Evolutionary conservation across 1,284 basidiomycete genomes (phyloP).

Genomic region (Apiotrichum veenhuisii): DNA sequence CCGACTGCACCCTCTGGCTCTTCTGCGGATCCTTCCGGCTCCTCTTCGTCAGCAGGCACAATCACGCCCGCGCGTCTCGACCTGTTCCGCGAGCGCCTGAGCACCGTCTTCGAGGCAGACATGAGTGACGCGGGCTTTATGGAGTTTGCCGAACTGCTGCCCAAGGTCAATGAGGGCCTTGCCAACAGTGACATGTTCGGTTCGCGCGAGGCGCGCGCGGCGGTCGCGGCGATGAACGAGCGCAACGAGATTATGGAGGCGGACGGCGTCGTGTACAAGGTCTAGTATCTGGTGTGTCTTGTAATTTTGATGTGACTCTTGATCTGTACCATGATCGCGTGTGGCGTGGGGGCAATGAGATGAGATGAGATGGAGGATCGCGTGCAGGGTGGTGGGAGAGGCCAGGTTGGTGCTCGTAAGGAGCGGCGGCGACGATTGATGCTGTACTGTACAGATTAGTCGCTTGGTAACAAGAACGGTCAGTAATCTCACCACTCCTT

Average conservation of each 20-base stretch:
- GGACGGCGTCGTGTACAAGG: conserved; percentile 62
- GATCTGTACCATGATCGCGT: too few relatives aligned
- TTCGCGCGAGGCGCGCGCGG: conserved; percentile 70
- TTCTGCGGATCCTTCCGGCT: conserved; percentile 21
- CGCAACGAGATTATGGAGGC: conserved; percentile 83
- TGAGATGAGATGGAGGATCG: too few relatives aligned
- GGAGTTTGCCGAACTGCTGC: conserved; percentile 66
- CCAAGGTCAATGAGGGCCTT: conserved; percentile 74
- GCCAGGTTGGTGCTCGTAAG: too few relatives aligned
- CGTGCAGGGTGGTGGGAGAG: too few relatives aligned
- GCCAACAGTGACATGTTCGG: conserved; percentile 67
- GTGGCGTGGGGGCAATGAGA: too few relatives aligned
- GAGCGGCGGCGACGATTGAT: too few relatives aligned
- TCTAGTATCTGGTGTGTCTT: too few relatives aligned
- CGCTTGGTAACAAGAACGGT: too few relatives aligned
- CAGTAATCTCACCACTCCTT: too few relatives aligned
- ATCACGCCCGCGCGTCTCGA: conserved; percentile 53
- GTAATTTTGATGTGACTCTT: too few relatives aligned
- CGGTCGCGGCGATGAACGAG: conserved; percentile 73
- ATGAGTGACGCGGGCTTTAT: conserved; percentile 69
- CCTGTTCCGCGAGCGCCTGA: conserved; percentile 71
- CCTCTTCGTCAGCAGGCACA: not conserved
- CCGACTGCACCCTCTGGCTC: conserved; percentile 52
- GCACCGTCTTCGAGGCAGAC: conserved; percentile 63
- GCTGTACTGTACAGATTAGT: too few relatives aligned